These are phyloP conservation scores for Penicillium silybi DNA, from an alignment of 495 filamentous ascomycete species.

Conservation along the genomic window DNA sequence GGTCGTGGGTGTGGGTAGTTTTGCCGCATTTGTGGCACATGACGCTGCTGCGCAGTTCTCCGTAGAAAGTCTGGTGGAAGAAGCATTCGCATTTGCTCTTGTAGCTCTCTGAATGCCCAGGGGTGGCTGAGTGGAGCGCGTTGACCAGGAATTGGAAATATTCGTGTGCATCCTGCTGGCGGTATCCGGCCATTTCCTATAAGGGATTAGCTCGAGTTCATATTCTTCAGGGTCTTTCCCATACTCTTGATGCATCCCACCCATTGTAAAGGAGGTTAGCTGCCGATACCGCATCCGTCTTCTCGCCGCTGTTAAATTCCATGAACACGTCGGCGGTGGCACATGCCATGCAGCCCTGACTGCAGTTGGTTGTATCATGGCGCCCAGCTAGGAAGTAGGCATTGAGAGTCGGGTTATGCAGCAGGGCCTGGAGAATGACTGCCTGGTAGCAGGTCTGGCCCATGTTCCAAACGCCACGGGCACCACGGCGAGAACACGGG, in stretches of 20 bases:
- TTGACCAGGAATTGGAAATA: constrained; percentile 92
- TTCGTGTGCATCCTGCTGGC: constrained; percentile 92
- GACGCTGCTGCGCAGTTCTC: constrained; percentile 78
- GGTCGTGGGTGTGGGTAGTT: constrained; percentile 72
- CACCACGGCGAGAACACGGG: constrained; percentile 46
- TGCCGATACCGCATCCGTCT: constrained; percentile 77
- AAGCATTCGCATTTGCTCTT: constrained; percentile 73
- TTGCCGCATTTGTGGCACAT: constrained; percentile 81
- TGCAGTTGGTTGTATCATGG: constrained; percentile 67
- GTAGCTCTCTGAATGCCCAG: constrained; percentile 44
- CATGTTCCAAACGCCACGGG: constrained; percentile 90
- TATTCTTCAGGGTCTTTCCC: neutral
- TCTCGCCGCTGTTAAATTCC: constrained; percentile 79
- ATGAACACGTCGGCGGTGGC: constrained; percentile 88
- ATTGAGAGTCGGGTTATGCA: constrained; percentile 82
- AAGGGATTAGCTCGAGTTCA: neutral
- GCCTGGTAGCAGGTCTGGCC: constrained; percentile 93
- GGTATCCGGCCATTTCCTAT: constrained; percentile 82
- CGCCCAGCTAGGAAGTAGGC: constrained; percentile 86
- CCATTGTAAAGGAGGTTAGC: constrained; percentile 62
- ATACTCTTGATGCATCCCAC: constrained; percentile 25
- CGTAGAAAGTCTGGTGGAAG: constrained; percentile 85
- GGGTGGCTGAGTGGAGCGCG: constrained; percentile 60
- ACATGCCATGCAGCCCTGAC: constrained; percentile 67
- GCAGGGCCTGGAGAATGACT: constrained; percentile 79